phyloP scores from a whole-genome alignment of 2,329 filamentous ascomycete species.

The Aureobasidium pullulans region DNA sequence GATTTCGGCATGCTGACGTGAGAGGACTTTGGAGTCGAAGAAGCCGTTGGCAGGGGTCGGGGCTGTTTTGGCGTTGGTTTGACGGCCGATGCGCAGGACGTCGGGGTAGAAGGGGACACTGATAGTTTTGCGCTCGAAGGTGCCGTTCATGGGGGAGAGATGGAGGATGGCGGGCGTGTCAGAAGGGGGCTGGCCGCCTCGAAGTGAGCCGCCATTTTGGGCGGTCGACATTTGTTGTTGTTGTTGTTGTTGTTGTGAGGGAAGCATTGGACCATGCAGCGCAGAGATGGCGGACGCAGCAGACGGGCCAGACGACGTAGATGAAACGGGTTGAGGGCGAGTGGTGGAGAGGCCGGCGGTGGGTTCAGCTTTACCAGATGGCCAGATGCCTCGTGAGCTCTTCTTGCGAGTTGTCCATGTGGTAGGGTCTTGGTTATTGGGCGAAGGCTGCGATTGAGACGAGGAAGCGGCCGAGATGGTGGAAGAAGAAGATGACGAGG shows the following conservation, averaged over 20 bases:
- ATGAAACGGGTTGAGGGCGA: conserved; percentile 54
- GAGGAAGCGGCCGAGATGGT: conserved; percentile 54
- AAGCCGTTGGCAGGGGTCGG: conserved; percentile 88
- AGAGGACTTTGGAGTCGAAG: conserved; percentile 97
- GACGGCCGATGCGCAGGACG: conserved; percentile 85
- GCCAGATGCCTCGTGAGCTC: conserved; percentile 53
- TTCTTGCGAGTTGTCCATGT: conserved; percentile 44
- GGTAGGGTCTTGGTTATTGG: conserved; percentile 30
- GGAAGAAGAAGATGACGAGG: conserved; percentile 52
- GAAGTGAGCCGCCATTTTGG: conserved; percentile 44
- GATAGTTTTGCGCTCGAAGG: conserved; percentile 95
- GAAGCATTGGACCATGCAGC: conserved; percentile 55
- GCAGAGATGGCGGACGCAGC: conserved; percentile 57
- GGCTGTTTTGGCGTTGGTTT: conserved; percentile 94
- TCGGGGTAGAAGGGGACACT: conserved; percentile 90
- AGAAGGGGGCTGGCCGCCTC: conserved; percentile 24
- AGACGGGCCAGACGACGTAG: conserved; percentile 50
- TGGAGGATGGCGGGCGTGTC: conserved; percentile 73
- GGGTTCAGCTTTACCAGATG: conserved; percentile 57
- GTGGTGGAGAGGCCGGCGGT: conserved; percentile 55
- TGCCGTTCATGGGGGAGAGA: conserved; percentile 84
- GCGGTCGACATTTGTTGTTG: conserved; percentile 53
- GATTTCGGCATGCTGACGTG: conserved; percentile 90
- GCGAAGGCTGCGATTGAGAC: conserved; percentile 55
- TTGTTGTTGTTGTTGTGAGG: conserved; percentile 45